Evolutionary conservation across 306 rosid genomes (phyloP).

Genomic region (Morella rubra): DNA sequence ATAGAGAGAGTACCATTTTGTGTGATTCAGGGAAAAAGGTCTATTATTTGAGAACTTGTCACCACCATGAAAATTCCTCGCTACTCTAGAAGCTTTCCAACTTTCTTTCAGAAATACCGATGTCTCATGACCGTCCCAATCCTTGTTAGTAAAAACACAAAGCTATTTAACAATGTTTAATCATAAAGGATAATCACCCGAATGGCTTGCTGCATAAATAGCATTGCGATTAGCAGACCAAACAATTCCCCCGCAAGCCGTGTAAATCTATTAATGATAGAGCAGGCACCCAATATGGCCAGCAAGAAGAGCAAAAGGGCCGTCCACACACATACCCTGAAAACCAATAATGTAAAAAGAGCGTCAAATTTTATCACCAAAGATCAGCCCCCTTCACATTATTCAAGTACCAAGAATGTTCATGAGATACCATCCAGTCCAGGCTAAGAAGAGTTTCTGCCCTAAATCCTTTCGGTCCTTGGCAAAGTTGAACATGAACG

Average conservation of each 20-base stretch:
- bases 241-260: conserved; percentile 95
- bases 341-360: conserved; percentile 21
- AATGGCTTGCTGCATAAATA: conserved; percentile 97
- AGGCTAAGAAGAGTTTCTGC: conserved; percentile 75
- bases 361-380: conserved; percentile 15
- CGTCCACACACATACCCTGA: conserved; percentile 97
- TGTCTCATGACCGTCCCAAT: not conserved
- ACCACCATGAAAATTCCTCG: conserved; percentile 8
- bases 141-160: not conserved
- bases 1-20: not conserved
- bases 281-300: conserved; percentile 89
- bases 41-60: conserved; percentile 12
- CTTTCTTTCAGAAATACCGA: conserved; percentile 1
- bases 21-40: conserved; percentile 10
- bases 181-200: conserved; percentile 50
- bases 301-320: conserved; percentile 81
- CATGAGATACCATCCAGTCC: conserved; percentile 88
- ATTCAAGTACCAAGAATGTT: conserved; percentile 14
- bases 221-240: conserved; percentile 92
- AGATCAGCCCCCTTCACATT: conserved; percentile 11
- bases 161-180: not conserved
- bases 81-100: conserved; percentile 7
- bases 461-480: conserved; percentile 89
- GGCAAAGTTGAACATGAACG: conserved; percentile 85
- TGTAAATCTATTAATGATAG: conserved; percentile 88